Conservation (phyloP, 2,329 filamentous ascomycete genomes). For the Albophoma yamanashiensis region DNA sequence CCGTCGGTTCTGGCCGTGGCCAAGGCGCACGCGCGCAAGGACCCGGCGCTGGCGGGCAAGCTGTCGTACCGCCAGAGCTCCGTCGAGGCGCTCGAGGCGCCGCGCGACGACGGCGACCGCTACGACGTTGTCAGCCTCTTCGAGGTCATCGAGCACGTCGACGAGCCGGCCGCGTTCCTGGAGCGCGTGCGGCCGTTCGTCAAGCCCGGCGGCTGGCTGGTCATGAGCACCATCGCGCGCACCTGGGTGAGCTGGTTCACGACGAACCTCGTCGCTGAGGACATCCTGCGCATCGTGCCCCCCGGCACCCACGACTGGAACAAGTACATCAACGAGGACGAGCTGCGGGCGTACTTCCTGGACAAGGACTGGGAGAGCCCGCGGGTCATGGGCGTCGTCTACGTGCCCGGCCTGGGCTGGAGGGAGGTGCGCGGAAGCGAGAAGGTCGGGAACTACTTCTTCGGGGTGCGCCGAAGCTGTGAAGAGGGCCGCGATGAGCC, state of each 20-base stretch:
- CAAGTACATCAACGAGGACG: slow-evolving; percentile 85
- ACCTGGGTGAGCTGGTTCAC: slow-evolving; percentile 85
- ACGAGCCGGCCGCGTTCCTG: slow-evolving; percentile 64
- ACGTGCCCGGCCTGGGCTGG: slow-evolving; percentile 87
- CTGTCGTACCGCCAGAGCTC: slow-evolving; percentile 66
- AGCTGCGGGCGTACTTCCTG: slow-evolving; percentile 51
- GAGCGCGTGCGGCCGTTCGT: slow-evolving; percentile 63
- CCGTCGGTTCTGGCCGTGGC: slow-evolving; percentile 66
- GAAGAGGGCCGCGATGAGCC: neutral
- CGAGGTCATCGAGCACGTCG: slow-evolving; percentile 92
- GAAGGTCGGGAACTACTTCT: slow-evolving; percentile 91
- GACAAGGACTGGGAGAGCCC: slow-evolving; percentile 47
- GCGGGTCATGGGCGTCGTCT: slow-evolving; percentile 70
- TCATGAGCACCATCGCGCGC: slow-evolving; percentile 84
- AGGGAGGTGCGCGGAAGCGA: slow-evolving; percentile 72
- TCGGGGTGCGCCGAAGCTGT: slow-evolving; percentile 53
- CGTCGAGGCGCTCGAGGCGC: slow-evolving; percentile 56
- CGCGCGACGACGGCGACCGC: slow-evolving; percentile 25
- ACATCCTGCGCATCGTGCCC: slow-evolving; percentile 77
- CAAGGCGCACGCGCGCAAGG: slow-evolving; percentile 59
- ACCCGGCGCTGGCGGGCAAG: slow-evolving; percentile 54
- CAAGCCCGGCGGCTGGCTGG: slow-evolving; percentile 83
- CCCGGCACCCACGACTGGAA: slow-evolving; percentile 91
- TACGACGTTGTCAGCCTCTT: slow-evolving; percentile 83
- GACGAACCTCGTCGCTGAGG: slow-evolving; percentile 86